These are phyloP conservation scores for Botrytis squamosa DNA, from an alignment of 2,329 filamentous ascomycete species.

Conservation along the genomic window DNA sequence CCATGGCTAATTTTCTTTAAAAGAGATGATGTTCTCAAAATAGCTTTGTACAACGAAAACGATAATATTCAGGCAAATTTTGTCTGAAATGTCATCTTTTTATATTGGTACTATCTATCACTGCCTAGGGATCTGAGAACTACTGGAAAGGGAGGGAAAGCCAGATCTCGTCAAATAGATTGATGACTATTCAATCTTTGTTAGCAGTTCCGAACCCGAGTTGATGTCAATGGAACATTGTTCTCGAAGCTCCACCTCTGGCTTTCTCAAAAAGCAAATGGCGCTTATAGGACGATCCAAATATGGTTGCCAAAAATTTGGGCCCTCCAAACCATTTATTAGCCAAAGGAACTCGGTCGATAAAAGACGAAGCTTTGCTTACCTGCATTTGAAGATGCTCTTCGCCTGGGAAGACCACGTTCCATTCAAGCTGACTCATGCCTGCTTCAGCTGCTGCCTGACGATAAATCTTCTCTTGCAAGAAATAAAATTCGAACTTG, in stretches of 20 bases:
- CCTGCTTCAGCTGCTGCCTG: conserved; percentile 7
- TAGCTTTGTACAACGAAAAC: background rate
- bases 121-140: background rate
- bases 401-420: background rate
- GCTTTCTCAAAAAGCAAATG: too few relatives aligned
- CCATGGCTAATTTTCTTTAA: background rate
- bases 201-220: background rate
- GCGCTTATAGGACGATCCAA: too few relatives aligned
- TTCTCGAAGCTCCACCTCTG: too few relatives aligned
- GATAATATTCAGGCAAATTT: background rate
- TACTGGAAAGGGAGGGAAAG: background rate
- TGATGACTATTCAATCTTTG: background rate
- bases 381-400: background rate
- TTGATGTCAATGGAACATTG: background rate
- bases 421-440: conserved; percentile 9
- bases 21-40: background rate
- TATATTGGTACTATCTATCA: background rate
- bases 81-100: background rate
- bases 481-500: conserved; percentile 6
- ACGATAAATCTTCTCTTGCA: background rate
- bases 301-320: too few relatives aligned
- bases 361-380: background rate
- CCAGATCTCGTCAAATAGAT: background rate
- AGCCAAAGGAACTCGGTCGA: background rate
- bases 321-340: too few relatives aligned